Conservation (phyloP, 164 flowering plant species). For the Chimonanthus salicifolius region DNA sequence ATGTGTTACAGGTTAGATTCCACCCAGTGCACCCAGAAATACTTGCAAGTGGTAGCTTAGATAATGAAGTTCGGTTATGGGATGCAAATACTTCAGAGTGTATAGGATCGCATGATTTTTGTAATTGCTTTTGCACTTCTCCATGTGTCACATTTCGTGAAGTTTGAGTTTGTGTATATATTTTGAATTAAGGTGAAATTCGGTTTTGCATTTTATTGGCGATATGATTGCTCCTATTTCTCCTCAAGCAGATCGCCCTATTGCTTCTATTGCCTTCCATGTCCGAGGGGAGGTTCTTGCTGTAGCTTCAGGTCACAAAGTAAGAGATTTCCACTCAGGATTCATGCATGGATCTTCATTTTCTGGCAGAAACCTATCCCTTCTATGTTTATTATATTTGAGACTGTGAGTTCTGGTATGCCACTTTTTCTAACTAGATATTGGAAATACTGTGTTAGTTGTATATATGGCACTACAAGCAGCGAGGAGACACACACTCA, state of each 20-base stretch:
- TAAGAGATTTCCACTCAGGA: slow-evolving; percentile 17
- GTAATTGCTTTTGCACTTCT: slow-evolving; percentile 34
- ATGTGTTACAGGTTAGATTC: slow-evolving; percentile 67
- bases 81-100: slow-evolving; percentile 83
- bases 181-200: not conserved
- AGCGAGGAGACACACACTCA: slow-evolving; percentile 50
- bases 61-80: slow-evolving; percentile 97
- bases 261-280: slow-evolving; percentile 97
- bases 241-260: slow-evolving; percentile 70
- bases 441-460: slow-evolving; percentile 35
- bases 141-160: not conserved
- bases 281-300: slow-evolving; percentile 89
- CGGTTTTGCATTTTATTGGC: not conserved
- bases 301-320: slow-evolving; percentile 99
- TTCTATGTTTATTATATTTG: not conserved
- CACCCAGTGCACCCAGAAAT: slow-evolving; percentile 76
- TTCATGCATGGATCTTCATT: not conserved
- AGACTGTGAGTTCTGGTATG: not conserved
- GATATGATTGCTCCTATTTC: not conserved
- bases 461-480: slow-evolving; percentile 85
- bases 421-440: slow-evolving; percentile 6
- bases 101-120: slow-evolving; percentile 76
- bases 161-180: too few species aligned
- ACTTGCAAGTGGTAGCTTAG: slow-evolving; percentile 97
- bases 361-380: not conserved